Base-by-base conservation (phyloP, 1,139 yeast species). In the Blastobotrys aristatus region DNA sequence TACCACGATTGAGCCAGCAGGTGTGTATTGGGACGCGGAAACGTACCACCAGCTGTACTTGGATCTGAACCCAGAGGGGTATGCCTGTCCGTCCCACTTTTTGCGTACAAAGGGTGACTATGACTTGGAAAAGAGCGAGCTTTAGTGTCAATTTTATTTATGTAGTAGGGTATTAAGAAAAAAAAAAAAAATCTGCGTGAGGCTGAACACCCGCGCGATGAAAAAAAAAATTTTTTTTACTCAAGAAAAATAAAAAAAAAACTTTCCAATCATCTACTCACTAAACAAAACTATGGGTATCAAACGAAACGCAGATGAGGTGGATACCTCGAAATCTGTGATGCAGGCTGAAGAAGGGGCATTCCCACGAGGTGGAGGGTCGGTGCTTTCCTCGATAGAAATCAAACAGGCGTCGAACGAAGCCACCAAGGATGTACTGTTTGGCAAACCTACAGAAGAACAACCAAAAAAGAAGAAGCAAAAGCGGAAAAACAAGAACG, bases 301-400 rank as follows among this genome's bases (percentile, higher is more conserved):
- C 5, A 42, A 42, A 26, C 31, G 45, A 29, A 42, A 34, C 3
- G 21, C 39, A 14, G 40, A 34, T 3, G 45, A 42, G 4, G 27
- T 37, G 17, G 40, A 37, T 17, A 22, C 45, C 18, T 30, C 38
- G 36, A 43, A 45, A 33, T 55, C 60, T 18, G 51, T 54, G n/a
- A 49, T 63, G 37, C 13, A 49, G 48, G 44, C 67, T 67, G 18
- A 61, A 58, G 49, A 41, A 54, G 43, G 50, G 26, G 46, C 34
- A 18, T 34, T 44, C 38, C 98, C 98, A 44, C 83, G 99, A 79
- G 98, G 98, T 59, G 98, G 98, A 58, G 98, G 97, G 58, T 64
- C 67, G 20, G 87, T 82, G 16, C 75, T 90, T 64, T 80, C 96
- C 2, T 90, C 98, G 4, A 70, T 92, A 56, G 99, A 92, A 68